Base-by-base conservation (phyloP, 2,329 filamentous ascomycete genomes). In the Penicillium thymicola region DNA sequence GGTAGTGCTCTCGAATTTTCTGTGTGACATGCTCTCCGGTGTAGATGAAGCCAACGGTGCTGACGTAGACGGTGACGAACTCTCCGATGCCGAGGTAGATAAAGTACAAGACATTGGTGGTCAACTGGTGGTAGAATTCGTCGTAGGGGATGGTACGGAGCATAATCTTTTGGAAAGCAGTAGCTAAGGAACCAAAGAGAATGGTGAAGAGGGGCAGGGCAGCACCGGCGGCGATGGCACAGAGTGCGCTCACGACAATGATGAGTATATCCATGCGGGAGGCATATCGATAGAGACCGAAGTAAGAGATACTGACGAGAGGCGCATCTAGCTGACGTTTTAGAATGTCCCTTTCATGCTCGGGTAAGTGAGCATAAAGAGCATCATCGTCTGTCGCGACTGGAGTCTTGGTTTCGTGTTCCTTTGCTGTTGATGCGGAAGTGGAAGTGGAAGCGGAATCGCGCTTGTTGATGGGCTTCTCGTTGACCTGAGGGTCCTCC, bases 41-140 rank as follows among this genome's bases (percentile, higher is more conserved):
- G 68, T 91, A 96, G 65, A 97, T 96, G 77, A 95, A 97, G 21
- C 90, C 90, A 18, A 95, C 86, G 0, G 92, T 97, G 25, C 85
- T 82, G 57, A 95, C 78, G 71, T 95, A 96, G 43, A 87, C 83
- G 3, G 87, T 86, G 44, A 89, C 75, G 63, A 95, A 96, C 69
- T 92, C 88, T 61, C 81, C 91, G 56, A 96, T 85, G 42, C 84
- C 91, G 45, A 96, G 82, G 71, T 96, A 96, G 34, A 96, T 77
- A 63, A 95, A 94, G 74, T 95, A 95, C 36, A 95, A 75, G 11
- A 92, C 88, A 65, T 88, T 83, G 42, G 80, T 78, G 9, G 76
- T 76, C 65, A 95, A 77, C 57, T 85, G 76, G 51, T 76, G 60
- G 48, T 81, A 79, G 73, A 94, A 94, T 0, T 78, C 75, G 37